Base-by-base conservation (phyloP, 2,329 filamentous ascomycete genomes). In the Plectosphaerella cucumerina region DNA sequence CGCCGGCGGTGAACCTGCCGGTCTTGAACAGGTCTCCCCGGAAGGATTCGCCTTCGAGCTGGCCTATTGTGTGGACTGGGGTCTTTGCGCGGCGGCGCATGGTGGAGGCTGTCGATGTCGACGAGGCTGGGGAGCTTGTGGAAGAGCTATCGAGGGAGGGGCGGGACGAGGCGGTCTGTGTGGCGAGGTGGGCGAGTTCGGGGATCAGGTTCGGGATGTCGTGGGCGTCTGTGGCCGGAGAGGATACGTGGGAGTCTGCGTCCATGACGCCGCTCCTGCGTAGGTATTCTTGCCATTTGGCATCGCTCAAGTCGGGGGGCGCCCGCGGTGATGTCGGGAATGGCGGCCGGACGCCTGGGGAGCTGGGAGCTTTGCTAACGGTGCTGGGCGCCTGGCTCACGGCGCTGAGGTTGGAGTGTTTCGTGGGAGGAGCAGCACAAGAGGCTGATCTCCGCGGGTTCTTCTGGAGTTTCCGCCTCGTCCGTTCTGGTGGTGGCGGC, bases 81-180 rank as follows among this genome's bases (percentile, higher is more conserved):
- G 76, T 80, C 60, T 80, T 81, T 37, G 76, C 74, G 48, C 73
- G 73, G 26, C 73, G 70, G 50, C 75, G 70, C 56, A 69, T 67
- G 6, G 61, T 62, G 3, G 65, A 66, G 46, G 47, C 48, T 12
- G 57, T 58, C 14, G 54, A 57, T 15, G 51, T 50, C 5, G 55
- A 57, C 18, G 53, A 53, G 14, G 57, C 50, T 6, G 53, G 52
- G 9, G 58, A 58, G 33, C 49, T 48, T 11, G 53, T 45, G 2
- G 54, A 55, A 5, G 21, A 18, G 34, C 51, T 53, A 42, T 57
- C 54, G 20, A 58, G 49, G 14, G 53, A 56, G 2, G 56, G 49
- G 18, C 56, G 53, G 14, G 54, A 39, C 15, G 6, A 56, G 11
- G 50, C 56, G 41, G 63, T 60, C 47, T 55, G 53, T 47, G 63